These are phyloP conservation scores for Holtermannia corniformis DNA, from an alignment of 768 basidiomycete genomes.

Conservation along the genomic window DNA sequence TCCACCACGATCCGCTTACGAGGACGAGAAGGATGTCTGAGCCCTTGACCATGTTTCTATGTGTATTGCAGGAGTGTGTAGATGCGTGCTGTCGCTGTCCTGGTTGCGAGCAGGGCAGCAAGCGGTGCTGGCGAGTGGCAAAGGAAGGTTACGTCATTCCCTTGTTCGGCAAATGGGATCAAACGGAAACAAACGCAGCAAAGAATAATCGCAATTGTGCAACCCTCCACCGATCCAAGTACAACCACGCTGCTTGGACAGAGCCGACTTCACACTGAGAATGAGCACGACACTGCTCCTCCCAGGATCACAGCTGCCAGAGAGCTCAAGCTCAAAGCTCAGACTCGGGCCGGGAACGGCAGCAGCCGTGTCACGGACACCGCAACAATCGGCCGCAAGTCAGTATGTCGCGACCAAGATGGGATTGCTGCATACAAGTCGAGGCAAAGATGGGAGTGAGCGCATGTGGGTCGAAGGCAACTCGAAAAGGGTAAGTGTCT, in stretches of 20 bases:
- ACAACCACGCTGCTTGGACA: not conserved
- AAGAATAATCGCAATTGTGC: no score
- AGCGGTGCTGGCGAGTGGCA: not conserved
- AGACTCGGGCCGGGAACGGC: not conserved
- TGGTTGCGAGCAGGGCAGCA: no score
- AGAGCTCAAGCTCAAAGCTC: not conserved
- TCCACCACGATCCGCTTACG: slow-evolving; percentile 2
- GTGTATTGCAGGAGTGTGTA: slow-evolving; percentile 63
- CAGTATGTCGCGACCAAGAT: slow-evolving; percentile 22
- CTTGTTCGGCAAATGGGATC: not conserved
- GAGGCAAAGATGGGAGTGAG: slow-evolving; percentile 46
- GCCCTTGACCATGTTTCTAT: slow-evolving; percentile 43
- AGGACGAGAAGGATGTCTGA: slow-evolving; percentile 37
- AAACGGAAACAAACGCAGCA: not conserved
- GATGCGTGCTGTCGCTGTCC: no score
- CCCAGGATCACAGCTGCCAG: not conserved
- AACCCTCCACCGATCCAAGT: no score
- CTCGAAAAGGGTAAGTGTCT: slow-evolving; percentile 64
- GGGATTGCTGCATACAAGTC: slow-evolving; percentile 20
- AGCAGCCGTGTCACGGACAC: not conserved
- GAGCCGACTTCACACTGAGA: not conserved
- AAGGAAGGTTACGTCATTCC: not conserved
- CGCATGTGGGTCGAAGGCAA: slow-evolving; percentile 86
- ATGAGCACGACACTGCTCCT: not conserved
- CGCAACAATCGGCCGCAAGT: not conserved